phyloP scores from a whole-genome alignment of 2,329 filamentous ascomycete genomes.

The Pseudopyricularia cyperi region DNA sequence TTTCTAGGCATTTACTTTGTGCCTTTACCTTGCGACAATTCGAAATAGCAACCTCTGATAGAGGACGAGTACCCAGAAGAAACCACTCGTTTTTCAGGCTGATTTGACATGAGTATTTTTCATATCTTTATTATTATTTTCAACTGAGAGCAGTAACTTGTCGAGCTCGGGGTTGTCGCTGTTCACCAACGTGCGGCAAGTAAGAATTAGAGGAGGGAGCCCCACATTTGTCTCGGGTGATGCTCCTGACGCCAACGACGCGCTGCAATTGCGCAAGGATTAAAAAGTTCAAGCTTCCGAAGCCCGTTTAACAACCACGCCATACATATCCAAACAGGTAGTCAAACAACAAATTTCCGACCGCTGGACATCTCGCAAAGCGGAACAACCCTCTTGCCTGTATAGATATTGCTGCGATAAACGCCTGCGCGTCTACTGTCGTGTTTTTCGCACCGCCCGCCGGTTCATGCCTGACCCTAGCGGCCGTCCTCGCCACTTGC shows the following conservation, averaged over 20 bases:
- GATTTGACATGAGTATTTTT: too few relatives aligned
- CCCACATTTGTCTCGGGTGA: neutral
- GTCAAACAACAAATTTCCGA: neutral
- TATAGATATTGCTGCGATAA: neutral
- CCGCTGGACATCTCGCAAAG: neutral
- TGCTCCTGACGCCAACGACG: neutral
- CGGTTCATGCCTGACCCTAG: conserved; percentile 1
- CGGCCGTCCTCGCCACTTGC: conserved; percentile 2
- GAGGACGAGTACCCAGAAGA: too few relatives aligned
- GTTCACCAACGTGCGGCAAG: neutral
- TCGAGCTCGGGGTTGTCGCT: neutral
- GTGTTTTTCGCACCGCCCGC: neutral
- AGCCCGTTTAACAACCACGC: neutral
- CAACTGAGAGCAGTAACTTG: too few relatives aligned
- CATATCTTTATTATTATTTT: too few relatives aligned
- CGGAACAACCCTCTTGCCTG: neutral
- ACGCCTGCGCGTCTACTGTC: neutral
- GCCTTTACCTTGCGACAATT: too few relatives aligned
- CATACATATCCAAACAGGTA: neutral
- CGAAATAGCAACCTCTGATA: too few relatives aligned
- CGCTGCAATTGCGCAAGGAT: neutral
- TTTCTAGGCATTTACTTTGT: too few relatives aligned
- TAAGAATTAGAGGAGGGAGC: neutral
- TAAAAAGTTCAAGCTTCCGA: neutral
- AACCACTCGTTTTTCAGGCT: too few relatives aligned